Evolutionary conservation across 148 eudicot species (phyloP).

Genomic region (Diospyros kaki): DNA sequence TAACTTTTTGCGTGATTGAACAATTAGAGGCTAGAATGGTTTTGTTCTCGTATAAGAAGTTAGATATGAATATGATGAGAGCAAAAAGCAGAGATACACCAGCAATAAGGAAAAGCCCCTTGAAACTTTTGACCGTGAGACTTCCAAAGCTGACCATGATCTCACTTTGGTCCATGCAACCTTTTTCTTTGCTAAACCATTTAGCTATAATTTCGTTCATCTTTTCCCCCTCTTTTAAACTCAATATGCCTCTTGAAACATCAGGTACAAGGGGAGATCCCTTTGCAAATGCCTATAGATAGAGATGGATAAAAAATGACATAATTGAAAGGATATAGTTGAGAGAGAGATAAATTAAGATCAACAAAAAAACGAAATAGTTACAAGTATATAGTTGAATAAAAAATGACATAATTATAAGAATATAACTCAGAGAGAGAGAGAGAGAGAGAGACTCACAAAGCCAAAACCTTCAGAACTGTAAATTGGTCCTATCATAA

Average conservation of each 20-base stretch:
- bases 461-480: slow-evolving; percentile 38
- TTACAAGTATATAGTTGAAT: too few relatives aligned
- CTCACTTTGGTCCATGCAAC: slow-evolving; percentile 13
- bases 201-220: slow-evolving; percentile 35
- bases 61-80: slow-evolving; percentile 20
- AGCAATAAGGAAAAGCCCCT: slow-evolving; percentile 38
- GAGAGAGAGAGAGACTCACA: slow-evolving; percentile 22
- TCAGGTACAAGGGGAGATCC: slow-evolving; percentile 43
- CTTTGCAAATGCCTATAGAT: slow-evolving; percentile 33
- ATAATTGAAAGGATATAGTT: too few relatives aligned
- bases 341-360: too few relatives aligned
- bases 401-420: too few relatives aligned
- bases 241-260: slow-evolving; percentile 43
- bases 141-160: slow-evolving; percentile 16
- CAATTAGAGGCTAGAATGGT: slow-evolving; percentile 19
- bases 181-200: slow-evolving; percentile 31
- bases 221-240: slow-evolving; percentile 40
- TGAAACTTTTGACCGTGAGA: slow-evolving; percentile 29
- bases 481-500: slow-evolving; percentile 22
- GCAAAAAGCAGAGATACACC: slow-evolving; percentile 22
- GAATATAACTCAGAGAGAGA: not conserved
- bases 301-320: not conserved
- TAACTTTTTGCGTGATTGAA: slow-evolving; percentile 22
- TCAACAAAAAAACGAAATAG: too few relatives aligned
- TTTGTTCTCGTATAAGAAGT: slow-evolving; percentile 26